phyloP scores from a whole-genome alignment of 2,329 filamentous ascomycete species.

The Fusarium guadeloupense region DNA sequence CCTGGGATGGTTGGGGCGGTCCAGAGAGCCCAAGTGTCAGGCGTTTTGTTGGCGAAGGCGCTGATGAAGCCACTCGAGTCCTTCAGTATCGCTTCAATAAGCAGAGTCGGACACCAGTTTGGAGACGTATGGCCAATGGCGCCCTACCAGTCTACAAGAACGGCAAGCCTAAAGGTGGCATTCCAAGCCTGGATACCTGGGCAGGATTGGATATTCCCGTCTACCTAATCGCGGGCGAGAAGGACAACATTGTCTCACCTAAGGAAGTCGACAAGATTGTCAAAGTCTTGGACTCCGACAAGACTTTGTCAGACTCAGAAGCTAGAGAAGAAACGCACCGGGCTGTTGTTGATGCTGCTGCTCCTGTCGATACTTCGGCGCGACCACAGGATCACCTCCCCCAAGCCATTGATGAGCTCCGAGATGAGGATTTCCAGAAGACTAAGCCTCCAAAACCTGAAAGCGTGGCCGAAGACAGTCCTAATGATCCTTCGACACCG shows the following conservation, averaged over 20 bases:
- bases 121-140: slow-evolving; percentile 82
- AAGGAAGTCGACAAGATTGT: slow-evolving; percentile 75
- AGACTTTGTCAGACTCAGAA: slow-evolving; percentile 17
- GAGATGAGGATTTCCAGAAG: slow-evolving; percentile 42
- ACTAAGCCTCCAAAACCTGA: slow-evolving; percentile 33
- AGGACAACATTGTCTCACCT: slow-evolving; percentile 79
- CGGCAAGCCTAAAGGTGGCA: slow-evolving; percentile 65
- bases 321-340: slow-evolving; percentile 43
- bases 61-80: slow-evolving; percentile 71
- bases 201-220: slow-evolving; percentile 75
- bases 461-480: slow-evolving; percentile 48
- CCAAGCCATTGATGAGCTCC: slow-evolving; percentile 48
- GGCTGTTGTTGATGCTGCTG: slow-evolving; percentile 56
- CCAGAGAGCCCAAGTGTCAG: slow-evolving; percentile 78
- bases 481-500: slow-evolving; percentile 58
- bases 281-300: slow-evolving; percentile 47
- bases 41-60: slow-evolving; percentile 76
- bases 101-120: slow-evolving; percentile 84
- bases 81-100: slow-evolving; percentile 80
- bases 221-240: slow-evolving; percentile 79
- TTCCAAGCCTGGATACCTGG: slow-evolving; percentile 79
- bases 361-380: slow-evolving; percentile 54
- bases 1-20: slow-evolving; percentile 83
- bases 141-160: slow-evolving; percentile 68
- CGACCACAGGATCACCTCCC: slow-evolving; percentile 46